Conservation (phyloP, 2,329 filamentous ascomycete genomes). For the Mollisia scopiformis region DNA sequence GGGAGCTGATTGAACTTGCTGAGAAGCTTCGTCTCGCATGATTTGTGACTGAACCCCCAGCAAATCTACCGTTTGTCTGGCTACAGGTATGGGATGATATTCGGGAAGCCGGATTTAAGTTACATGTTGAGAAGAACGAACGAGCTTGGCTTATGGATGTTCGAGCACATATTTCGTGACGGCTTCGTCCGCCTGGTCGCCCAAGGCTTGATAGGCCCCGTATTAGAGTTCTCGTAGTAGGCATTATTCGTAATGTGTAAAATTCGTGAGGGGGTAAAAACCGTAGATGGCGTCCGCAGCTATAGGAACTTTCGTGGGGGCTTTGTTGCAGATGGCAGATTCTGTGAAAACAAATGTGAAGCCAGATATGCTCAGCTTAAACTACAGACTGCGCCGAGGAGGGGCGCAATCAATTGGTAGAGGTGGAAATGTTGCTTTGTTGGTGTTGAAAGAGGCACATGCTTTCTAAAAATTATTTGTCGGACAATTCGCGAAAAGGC, state of each 20-base stretch:
- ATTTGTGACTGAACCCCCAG: background rate
- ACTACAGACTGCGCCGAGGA: background rate
- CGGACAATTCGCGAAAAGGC: slow-evolving; percentile 7
- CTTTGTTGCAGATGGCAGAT: background rate
- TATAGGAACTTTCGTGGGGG: background rate
- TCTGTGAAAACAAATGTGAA: too few relatives aligned
- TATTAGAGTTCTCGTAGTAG: background rate
- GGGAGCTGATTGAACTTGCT: slow-evolving; percentile 39
- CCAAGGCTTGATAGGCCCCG: background rate
- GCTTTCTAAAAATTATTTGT: slow-evolving; percentile 8
- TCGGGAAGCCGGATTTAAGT: background rate
- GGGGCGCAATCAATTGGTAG: background rate
- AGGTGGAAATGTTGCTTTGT: background rate
- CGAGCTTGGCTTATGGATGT: background rate
- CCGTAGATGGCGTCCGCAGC: background rate
- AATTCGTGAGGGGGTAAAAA: background rate
- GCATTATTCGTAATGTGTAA: background rate
- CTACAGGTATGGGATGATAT: background rate
- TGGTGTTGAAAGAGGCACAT: background rate
- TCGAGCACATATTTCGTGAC: background rate
- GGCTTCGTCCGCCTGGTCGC: background rate
- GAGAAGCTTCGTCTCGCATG: background rate
- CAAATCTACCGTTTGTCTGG: background rate
- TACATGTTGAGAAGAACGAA: background rate
- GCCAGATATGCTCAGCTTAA: too few relatives aligned